Conservation (phyloP, 2,329 filamentous ascomycete species). For the Colletotrichum sp. region DNA sequence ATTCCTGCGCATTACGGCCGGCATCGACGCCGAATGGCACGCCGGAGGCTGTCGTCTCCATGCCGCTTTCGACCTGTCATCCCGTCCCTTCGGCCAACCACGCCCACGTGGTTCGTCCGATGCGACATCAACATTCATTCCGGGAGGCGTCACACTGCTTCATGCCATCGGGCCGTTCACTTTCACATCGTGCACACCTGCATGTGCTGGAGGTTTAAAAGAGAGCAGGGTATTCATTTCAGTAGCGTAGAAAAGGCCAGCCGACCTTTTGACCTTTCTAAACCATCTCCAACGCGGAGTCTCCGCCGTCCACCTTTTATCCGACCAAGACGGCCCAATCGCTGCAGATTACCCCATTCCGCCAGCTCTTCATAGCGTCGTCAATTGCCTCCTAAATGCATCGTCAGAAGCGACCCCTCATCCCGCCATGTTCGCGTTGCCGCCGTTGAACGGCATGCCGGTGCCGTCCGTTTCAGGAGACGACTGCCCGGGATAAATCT, state of each 20-base stretch:
- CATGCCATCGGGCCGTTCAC: not conserved
- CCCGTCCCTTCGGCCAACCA: not conserved
- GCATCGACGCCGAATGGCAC: conserved; percentile 9
- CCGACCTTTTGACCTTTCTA: not conserved
- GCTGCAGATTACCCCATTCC: not conserved
- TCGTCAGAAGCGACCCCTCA: not conserved
- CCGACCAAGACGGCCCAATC: not conserved
- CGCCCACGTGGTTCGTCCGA: conserved; percentile 6
- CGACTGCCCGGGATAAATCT: conserved; percentile 34
- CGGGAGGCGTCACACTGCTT: not conserved
- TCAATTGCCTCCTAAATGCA: not conserved
- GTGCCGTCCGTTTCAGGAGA: conserved; percentile 10
- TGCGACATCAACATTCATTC: not conserved
- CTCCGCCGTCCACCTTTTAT: not conserved
- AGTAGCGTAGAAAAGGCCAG: not conserved
- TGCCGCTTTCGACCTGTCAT: not conserved
- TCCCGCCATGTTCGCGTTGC: conserved; percentile 10
- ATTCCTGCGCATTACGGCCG: conserved; percentile 9
- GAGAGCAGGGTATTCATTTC: conserved; percentile 18
- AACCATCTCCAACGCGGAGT: not conserved
- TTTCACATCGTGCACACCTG: not conserved
- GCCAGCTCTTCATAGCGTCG: not conserved
- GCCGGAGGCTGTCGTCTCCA: not conserved
- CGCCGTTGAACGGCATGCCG: conserved; percentile 1
- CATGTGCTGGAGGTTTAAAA: not conserved